Conservation (phyloP, 139 green algal genomes). For the Tetraselmis striata region DNA sequence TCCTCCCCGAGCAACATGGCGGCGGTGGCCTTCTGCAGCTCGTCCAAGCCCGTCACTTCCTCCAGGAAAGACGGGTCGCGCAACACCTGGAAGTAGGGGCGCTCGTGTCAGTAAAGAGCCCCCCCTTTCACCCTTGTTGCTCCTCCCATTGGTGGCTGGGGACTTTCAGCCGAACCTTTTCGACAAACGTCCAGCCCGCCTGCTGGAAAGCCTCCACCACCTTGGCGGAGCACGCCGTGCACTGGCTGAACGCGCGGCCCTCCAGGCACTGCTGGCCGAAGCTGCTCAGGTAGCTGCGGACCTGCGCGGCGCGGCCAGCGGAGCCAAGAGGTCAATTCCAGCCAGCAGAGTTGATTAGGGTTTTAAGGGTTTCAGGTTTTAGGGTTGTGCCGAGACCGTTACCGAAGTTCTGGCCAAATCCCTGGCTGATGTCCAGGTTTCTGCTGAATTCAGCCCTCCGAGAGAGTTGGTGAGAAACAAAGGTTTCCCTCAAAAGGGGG, state of each 20-base stretch:
- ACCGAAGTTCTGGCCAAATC: background rate
- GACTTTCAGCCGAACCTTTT: conserved; percentile 30
- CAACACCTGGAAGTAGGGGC: conserved; percentile 7
- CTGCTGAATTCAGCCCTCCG: background rate
- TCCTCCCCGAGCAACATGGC: background rate
- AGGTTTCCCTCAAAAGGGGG: too few species aligned
- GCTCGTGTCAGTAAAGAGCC: background rate
- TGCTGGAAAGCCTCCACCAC: conserved; percentile 61
- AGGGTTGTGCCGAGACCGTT: too few species aligned
- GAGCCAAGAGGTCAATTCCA: background rate
- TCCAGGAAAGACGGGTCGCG: conserved; percentile 53
- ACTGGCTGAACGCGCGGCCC: conserved; percentile 75
- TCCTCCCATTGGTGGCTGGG: background rate
- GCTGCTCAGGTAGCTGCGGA: conserved; percentile 24
- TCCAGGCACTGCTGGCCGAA: conserved; percentile 53
- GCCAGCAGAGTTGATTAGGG: background rate
- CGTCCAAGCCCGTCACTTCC: conserved; percentile 69
- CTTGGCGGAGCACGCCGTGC: conserved; percentile 77
- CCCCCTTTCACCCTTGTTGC: background rate
- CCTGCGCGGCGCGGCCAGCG: background rate
- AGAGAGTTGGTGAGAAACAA: too few species aligned
- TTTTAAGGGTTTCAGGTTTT: background rate
- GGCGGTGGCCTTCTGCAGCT: conserved; percentile 47
- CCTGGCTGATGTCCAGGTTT: background rate
- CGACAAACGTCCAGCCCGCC: conserved; percentile 51